Conservation (phyloP, 495 filamentous ascomycete genomes). For the Podospora bellae-mahoneyi region DNA sequence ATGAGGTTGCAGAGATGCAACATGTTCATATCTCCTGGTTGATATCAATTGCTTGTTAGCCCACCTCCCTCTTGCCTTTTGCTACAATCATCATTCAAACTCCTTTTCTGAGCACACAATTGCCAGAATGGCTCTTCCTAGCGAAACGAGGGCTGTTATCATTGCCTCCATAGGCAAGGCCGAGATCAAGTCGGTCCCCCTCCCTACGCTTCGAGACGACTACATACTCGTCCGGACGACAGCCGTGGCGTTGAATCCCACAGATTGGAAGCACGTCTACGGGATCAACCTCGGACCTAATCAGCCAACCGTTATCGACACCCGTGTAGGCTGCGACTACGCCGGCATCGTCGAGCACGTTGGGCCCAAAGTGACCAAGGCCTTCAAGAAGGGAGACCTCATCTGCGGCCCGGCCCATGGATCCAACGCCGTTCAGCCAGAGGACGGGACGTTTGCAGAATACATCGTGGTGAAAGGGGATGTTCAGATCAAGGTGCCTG, state of each 20-base stretch:
- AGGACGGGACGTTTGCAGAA: conserved; percentile 43
- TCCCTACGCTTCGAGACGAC: conserved; percentile 45
- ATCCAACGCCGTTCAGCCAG: conserved; percentile 22
- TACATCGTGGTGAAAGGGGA: conserved; percentile 31
- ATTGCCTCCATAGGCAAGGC: conserved; percentile 19
- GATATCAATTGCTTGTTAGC: background rate
- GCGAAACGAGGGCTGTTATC: conserved; percentile 22
- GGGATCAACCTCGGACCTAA: conserved; percentile 8
- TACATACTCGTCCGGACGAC: conserved; percentile 52
- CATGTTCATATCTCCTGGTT: too few relatives aligned
- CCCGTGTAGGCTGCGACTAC: conserved; percentile 40
- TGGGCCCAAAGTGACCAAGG: conserved; percentile 37
- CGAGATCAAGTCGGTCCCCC: conserved; percentile 27
- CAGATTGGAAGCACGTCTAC: conserved; percentile 57
- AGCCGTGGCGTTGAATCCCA: conserved; percentile 57
- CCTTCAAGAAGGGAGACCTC: conserved; percentile 36
- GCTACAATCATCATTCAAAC: background rate
- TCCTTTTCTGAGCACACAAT: background rate
- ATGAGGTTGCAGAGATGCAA: background rate
- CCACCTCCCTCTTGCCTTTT: background rate
- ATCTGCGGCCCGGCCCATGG: conserved; percentile 43
- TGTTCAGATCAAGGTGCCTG: conserved; percentile 34
- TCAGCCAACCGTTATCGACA: conserved; percentile 6
- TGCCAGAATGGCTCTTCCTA: conserved; percentile 11
- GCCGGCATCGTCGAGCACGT: conserved; percentile 43